A percentile compares a stretch with the other conserved stretches of the same genome.
Conservation (phyloP, 2,329 filamentous ascomycete species). For the Byssothecium circinans region DNA sequence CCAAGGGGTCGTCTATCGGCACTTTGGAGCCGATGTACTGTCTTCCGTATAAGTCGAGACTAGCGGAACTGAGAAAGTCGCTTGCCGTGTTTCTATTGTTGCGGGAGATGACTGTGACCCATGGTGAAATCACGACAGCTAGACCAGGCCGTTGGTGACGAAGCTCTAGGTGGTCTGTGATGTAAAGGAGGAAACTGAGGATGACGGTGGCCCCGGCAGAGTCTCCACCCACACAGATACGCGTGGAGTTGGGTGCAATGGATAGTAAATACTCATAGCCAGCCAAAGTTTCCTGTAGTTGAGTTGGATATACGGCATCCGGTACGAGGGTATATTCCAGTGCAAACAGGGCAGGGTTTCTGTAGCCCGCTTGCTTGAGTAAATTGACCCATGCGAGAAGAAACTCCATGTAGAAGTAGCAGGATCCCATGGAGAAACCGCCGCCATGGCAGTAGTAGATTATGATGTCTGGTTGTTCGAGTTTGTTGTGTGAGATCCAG, state of each 20-base stretch:
- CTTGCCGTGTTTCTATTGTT: slow-evolving; percentile 69
- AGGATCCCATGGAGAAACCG: slow-evolving; percentile 80
- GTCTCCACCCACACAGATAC: slow-evolving; percentile 73
- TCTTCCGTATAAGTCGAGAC: slow-evolving; percentile 68
- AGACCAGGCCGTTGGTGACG: slow-evolving; percentile 57
- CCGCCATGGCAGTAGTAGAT: slow-evolving; percentile 82
- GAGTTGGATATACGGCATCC: slow-evolving; percentile 70
- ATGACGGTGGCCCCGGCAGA: slow-evolving; percentile 77
- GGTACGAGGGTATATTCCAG: slow-evolving; percentile 81
- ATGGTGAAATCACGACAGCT: slow-evolving; percentile 77
- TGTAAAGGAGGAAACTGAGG: slow-evolving; percentile 70
- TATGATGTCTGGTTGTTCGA: slow-evolving; percentile 69
- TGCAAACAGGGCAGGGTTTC: slow-evolving; percentile 76
- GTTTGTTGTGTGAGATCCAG: slow-evolving; percentile 67
- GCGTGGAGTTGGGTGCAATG: slow-evolving; percentile 59
- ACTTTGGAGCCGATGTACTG: slow-evolving; percentile 64
- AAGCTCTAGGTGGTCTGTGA: slow-evolving; percentile 55
- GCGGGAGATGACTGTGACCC: slow-evolving; percentile 71
- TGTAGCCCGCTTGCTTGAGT: slow-evolving; percentile 65
- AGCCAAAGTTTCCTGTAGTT: slow-evolving; percentile 68
- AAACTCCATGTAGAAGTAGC: slow-evolving; percentile 81
- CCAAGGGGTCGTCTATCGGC: slow-evolving; percentile 56
- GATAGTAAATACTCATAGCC: slow-evolving; percentile 72
- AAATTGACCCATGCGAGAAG: slow-evolving; percentile 71
- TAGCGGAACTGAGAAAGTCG: slow-evolving; percentile 72